phyloP scores from a whole-genome alignment of 352 stramenopile species.

The Pythium rishiriense region DNA sequence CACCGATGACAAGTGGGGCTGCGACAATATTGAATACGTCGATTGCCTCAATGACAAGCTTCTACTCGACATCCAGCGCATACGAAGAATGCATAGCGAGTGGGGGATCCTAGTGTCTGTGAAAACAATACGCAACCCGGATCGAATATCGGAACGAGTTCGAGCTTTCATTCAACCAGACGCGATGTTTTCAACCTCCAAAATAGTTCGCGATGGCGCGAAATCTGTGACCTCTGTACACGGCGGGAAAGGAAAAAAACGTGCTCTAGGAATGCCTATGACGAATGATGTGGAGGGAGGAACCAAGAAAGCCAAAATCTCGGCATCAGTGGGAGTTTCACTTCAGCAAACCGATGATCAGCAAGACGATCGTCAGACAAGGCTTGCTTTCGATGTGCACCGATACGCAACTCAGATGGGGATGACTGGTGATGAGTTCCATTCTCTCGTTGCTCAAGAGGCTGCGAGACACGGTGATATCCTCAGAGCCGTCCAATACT shows the following conservation, averaged over 20 bases:
- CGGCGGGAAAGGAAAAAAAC: conserved; percentile 30
- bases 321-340: background rate
- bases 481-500: conserved; percentile 51
- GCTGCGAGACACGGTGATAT: conserved; percentile 49
- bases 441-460: conserved; percentile 37
- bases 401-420: conserved; percentile 50
- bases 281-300: conserved; percentile 6
- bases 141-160: conserved; percentile 42
- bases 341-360: conserved; percentile 25
- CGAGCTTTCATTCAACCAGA: conserved; percentile 46
- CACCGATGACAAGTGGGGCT: conserved; percentile 1
- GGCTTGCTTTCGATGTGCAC: conserved; percentile 46
- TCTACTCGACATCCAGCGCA: conserved; percentile 42
- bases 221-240: background rate
- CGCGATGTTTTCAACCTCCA: conserved; percentile 37
- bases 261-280: conserved; percentile 1
- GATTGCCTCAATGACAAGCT: conserved; percentile 24
- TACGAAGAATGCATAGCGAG: conserved; percentile 35
- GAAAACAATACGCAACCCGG: conserved; percentile 43
- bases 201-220: background rate
- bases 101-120: conserved; percentile 62
- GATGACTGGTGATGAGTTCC: conserved; percentile 39
- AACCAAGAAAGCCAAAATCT: conserved; percentile 15
- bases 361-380: conserved; percentile 39
- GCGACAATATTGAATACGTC: background rate